phyloP scores from a whole-genome alignment of 768 basidiomycete genomes.

The Chalciporus piperatus region DNA sequence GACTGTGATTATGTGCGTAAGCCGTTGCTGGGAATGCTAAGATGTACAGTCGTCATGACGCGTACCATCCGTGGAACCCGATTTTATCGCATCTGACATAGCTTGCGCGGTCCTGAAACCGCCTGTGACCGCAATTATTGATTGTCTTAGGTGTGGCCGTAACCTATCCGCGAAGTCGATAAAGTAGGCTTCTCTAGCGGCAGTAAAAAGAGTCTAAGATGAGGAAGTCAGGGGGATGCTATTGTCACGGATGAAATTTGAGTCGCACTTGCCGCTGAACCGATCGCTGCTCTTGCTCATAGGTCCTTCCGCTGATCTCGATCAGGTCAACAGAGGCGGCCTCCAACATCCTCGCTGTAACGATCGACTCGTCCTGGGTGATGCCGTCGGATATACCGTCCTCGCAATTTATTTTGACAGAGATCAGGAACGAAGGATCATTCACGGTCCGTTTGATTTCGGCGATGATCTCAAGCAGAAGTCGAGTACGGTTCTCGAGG shows the following conservation, averaged over 20 bases:
- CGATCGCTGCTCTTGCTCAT: constrained; percentile 22
- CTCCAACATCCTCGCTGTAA: constrained; percentile 33
- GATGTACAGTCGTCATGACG: background rate
- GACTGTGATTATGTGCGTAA: constrained; percentile 10
- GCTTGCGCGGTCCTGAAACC: constrained; percentile 29
- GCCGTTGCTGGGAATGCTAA: no score
- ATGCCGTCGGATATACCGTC: constrained; percentile 32
- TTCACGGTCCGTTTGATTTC: constrained; percentile 41
- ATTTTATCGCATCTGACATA: constrained; percentile 28
- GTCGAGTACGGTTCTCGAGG: constrained; percentile 48
- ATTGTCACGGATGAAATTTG: background rate
- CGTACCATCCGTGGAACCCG: constrained; percentile 27
- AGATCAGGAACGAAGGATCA: constrained; percentile 27
- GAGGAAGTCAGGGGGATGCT: background rate
- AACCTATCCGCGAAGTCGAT: constrained; percentile 30
- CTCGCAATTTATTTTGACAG: constrained; percentile 34
- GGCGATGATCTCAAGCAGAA: constrained; percentile 45
- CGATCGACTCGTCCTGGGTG: constrained; percentile 30
- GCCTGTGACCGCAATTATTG: constrained; percentile 30
- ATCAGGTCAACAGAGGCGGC: constrained; percentile 36
- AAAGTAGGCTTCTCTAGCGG: constrained; percentile 29
- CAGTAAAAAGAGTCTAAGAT: constrained; percentile 10
- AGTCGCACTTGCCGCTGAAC: constrained; percentile 11
- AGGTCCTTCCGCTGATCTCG: constrained; percentile 40
- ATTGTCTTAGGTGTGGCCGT: constrained; percentile 20